Percentiles rank a stretch among this genome's conserved stretches.
phyloP scores from a whole-genome alignment of 768 basidiomycete genomes.

The Mycena galopus region DNA sequence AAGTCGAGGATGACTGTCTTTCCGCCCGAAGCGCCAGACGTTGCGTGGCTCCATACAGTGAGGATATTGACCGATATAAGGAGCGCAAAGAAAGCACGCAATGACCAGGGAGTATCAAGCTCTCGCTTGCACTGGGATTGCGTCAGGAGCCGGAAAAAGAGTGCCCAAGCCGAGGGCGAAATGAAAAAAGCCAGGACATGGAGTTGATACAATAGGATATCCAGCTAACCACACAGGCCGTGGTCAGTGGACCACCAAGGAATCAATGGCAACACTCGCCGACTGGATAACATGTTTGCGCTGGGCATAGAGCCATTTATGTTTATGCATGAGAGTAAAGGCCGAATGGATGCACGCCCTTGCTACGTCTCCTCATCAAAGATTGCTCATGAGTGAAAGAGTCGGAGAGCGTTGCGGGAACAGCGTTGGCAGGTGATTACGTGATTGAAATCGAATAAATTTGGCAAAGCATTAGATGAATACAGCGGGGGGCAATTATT shows the following conservation, averaged over 20 bases:
- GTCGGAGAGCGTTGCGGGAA: background rate
- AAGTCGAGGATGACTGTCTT: slow-evolving; percentile 81
- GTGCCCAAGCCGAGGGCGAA: slow-evolving; percentile 73
- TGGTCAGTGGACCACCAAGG: slow-evolving; percentile 27
- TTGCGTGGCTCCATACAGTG: slow-evolving; percentile 73
- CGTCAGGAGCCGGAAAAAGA: slow-evolving; percentile 65
- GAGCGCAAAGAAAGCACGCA: slow-evolving; percentile 76
- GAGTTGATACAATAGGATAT: slow-evolving; percentile 78
- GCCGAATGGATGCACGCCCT: background rate
- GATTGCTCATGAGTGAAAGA: background rate
- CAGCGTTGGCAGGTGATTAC: background rate
- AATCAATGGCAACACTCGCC: slow-evolving; percentile 53
- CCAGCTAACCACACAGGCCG: slow-evolving; percentile 67
- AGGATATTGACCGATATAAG: slow-evolving; percentile 70
- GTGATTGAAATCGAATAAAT: too few relatives aligned
- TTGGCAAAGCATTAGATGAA: too few relatives aligned
- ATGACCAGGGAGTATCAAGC: slow-evolving; percentile 70
- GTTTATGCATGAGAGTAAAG: slow-evolving; percentile 61
- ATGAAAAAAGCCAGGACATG: slow-evolving; percentile 83
- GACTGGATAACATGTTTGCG: slow-evolving; percentile 79
- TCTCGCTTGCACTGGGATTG: slow-evolving; percentile 81
- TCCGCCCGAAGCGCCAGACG: slow-evolving; percentile 65
- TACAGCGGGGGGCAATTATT: too few relatives aligned
- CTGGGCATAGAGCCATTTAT: slow-evolving; percentile 73
- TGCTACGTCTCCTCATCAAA: background rate